Conservation (phyloP, 2,329 filamentous ascomycete species). For the Alternaria viburni region DNA sequence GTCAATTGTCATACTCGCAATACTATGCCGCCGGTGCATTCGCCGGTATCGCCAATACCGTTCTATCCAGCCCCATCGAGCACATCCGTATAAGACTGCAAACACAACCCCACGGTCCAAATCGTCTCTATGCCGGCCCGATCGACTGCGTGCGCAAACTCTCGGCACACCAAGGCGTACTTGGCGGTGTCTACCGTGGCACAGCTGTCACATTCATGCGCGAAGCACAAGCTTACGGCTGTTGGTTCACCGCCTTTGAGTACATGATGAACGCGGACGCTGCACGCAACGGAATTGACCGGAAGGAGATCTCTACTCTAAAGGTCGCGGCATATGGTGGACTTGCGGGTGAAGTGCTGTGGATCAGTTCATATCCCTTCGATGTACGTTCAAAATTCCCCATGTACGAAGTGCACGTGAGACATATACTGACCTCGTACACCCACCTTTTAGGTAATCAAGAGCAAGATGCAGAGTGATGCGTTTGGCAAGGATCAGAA, state of each 20-base stretch:
- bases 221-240: constrained; percentile 92
- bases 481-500: constrained; percentile 76
- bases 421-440: neutral
- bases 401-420: neutral
- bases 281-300: constrained; percentile 73
- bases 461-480: constrained; percentile 99
- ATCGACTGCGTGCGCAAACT: constrained; percentile 91
- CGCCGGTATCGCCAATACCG: constrained; percentile 87
- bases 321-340: constrained; percentile 95
- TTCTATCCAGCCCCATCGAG: constrained; percentile 90
- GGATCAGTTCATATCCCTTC: constrained; percentile 85
- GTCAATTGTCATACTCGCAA: constrained; percentile 75
- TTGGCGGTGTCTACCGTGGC: constrained; percentile 83
- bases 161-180: constrained; percentile 69
- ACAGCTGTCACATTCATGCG: constrained; percentile 83
- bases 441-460: constrained; percentile 58
- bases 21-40: constrained; percentile 93
- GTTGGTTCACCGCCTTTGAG: constrained; percentile 96
- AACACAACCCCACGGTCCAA: constrained; percentile 89
- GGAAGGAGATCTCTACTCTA: constrained; percentile 78
- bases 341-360: constrained; percentile 89
- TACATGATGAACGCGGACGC: constrained; percentile 94
- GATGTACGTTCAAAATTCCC: constrained; percentile 65
- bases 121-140: constrained; percentile 80
- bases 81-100: constrained; percentile 96